A percentile compares a stretch with the other conserved stretches of the same genome.
These are phyloP conservation scores for Emmonsiellopsis sp. DNA, from an alignment of 2,329 filamentous ascomycete species.

Conservation along the genomic window DNA sequence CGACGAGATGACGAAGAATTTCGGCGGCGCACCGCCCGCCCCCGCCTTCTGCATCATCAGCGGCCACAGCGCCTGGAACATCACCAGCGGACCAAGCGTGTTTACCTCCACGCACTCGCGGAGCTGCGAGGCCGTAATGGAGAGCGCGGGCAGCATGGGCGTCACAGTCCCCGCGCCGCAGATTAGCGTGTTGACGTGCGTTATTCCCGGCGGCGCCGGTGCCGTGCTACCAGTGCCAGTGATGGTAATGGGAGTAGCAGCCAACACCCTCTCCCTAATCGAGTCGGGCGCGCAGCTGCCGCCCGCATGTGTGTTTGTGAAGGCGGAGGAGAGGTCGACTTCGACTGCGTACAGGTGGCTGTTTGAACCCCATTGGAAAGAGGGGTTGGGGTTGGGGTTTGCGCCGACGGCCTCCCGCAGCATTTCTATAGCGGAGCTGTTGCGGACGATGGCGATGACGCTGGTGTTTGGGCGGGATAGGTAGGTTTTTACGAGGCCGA, in stretches of 20 bases:
- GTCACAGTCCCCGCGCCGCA: conserved; percentile 35
- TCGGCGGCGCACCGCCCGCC: conserved; percentile 6
- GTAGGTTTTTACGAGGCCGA: conserved; percentile 16
- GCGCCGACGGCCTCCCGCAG: conserved; percentile 5
- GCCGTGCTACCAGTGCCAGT: conserved; percentile 10
- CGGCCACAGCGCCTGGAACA: conserved; percentile 17
- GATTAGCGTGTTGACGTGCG: conserved; percentile 20
- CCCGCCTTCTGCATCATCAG: conserved; percentile 5
- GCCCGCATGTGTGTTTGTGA: neutral
- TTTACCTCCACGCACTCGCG: conserved; percentile 15
- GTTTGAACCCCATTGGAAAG: neutral
- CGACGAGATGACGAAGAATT: conserved; percentile 15
- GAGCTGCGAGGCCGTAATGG: conserved; percentile 13
- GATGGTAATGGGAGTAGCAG: conserved; percentile 3
- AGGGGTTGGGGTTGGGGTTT: neutral
- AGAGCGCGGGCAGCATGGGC: conserved; percentile 52
- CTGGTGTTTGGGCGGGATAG: conserved; percentile 16
- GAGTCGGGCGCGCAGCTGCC: neutral
- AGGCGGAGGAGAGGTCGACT: conserved; percentile 15
- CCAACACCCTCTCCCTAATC: conserved; percentile 4
- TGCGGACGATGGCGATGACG: conserved; percentile 17
- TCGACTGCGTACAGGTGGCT: conserved; percentile 13
- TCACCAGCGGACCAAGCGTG: conserved; percentile 27
- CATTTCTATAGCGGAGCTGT: conserved; percentile 4
- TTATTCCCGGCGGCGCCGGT: conserved; percentile 5